Percentiles rank a stretch among this genome's conserved stretches.
Evolutionary conservation across 225 moss, liverwort and hornwort species (phyloP).

Genomic region (Marchantia paleacea): DNA sequence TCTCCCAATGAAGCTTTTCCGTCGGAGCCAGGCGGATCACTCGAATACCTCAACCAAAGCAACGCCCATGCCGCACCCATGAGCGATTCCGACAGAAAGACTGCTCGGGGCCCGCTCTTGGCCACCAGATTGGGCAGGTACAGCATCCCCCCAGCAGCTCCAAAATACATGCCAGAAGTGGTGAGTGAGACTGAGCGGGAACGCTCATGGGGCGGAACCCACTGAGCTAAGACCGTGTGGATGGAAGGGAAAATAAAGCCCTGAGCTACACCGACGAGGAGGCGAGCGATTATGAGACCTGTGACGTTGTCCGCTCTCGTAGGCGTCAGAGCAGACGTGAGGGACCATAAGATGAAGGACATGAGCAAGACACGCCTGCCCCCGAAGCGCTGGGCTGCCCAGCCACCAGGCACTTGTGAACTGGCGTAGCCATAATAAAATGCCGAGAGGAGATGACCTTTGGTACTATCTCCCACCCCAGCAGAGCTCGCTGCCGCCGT

Average conservation of each 20-base stretch:
- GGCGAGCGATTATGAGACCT: constrained; percentile 65
- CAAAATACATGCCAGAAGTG: constrained; percentile 96
- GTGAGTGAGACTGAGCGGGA: constrained; percentile 95
- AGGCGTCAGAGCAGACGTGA: constrained; percentile 86
- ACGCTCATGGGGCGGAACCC: constrained; percentile 97
- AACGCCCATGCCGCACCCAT: constrained; percentile 89
- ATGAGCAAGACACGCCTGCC: constrained; percentile 76
- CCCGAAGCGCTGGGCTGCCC: constrained; percentile 95
- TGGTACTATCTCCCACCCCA: constrained; percentile 79
- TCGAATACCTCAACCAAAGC: constrained; percentile 63
- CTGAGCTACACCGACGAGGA: constrained; percentile 91
- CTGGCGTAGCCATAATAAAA: constrained; percentile 95
- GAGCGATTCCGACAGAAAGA: constrained; percentile 67
- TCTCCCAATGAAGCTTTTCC: constrained; percentile 58
- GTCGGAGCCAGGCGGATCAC: constrained; percentile 74
- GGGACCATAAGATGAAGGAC: constrained; percentile 88
- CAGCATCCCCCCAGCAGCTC: constrained; percentile 88
- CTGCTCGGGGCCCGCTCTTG: constrained; percentile 78
- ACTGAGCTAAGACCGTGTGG: constrained; percentile 88
- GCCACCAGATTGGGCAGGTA: constrained; percentile 79
- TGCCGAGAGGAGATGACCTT: constrained; percentile 81
- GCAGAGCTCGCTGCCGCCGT: constrained; percentile 85
- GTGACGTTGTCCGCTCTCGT: constrained; percentile 62
- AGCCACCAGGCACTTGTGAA: constrained; percentile 93
- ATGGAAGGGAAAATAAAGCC: constrained; percentile 98